Conservation (phyloP, 345 rosid species). For the Heritiera littoralis region DNA sequence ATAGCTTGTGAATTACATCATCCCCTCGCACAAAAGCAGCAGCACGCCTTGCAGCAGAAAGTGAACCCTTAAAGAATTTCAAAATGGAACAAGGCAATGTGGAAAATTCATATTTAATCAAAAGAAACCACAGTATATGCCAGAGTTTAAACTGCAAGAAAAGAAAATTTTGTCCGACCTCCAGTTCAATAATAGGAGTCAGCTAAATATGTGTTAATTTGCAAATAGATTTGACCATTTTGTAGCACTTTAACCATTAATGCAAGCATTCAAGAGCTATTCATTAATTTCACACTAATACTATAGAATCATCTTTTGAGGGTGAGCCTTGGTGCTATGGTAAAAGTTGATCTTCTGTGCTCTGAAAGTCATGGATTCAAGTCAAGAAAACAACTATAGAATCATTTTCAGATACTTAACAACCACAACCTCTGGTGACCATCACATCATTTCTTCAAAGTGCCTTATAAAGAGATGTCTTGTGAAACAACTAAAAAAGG, state of each 20-base stretch:
- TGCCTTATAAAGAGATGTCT: constrained; percentile 4
- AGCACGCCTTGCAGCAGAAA: constrained; percentile 77
- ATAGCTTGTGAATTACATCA: constrained; percentile 88
- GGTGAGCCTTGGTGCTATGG: too few species aligned
- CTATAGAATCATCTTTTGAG: not conserved
- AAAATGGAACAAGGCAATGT: not conserved
- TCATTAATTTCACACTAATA: not conserved
- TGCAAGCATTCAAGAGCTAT: not conserved
- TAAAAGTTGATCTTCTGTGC: too few species aligned
- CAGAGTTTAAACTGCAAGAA: not conserved
- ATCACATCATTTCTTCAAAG: not conserved
- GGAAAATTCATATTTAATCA: not conserved
- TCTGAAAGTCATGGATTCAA: too few species aligned
- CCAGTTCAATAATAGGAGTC: not conserved
- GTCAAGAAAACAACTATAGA: too few species aligned
- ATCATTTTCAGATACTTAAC: not conserved
- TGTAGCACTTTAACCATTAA: not conserved
- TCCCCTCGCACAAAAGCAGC: constrained; percentile 94
- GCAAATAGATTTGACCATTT: not conserved
- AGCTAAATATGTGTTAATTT: not conserved
- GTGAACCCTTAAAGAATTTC: constrained; percentile 59
- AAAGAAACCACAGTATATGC: not conserved
- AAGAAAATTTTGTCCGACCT: not conserved
- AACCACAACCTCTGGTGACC: not conserved
- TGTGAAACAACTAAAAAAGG: not conserved